Evolutionary conservation across 176 grass and related monocot genomes (phyloP), one percentile per base, ranked within the genome.

Genomic region (Carex littledalei): DNA sequence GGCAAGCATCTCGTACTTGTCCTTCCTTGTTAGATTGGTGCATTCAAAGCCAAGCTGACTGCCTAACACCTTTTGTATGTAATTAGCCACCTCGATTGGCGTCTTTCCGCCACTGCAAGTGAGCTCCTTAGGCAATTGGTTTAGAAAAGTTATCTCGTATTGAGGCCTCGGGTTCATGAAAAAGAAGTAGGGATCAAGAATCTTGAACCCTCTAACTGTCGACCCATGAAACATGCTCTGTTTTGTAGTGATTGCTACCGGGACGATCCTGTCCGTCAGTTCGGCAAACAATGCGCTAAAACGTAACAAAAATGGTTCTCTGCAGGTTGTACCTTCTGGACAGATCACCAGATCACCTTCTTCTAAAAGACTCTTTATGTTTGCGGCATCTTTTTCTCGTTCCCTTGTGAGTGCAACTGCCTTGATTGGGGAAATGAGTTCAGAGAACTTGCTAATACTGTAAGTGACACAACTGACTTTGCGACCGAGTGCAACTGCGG

Each of bases 211-310:
- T 12, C 91, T 81, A 81, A 89, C 88, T 65, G 91, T 88, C 8
- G 95, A 93, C 8, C 93, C 95, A 74, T 98, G 93, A 84, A 98
- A 98, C 90, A 98, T 93, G 88, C 81, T 84, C 70, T 95, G 89
- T 89, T 81, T 91, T 70, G 86, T 95, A 76, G 88, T 93, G 86
- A 98, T 92, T 2, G 95, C 93, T 26, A 98, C 95, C 3, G 95
- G 95, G 59, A 98, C 93, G 79, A 98, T 98, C 73, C 95, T 93
- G 70, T 98, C 95, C 0, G 95, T 98, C 83, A 98, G 91, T 88
- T 98, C 95, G 52, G 95, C 95, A 87, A 98, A 98, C 11, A 98
- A 86, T n/a, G 95, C 93, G 83, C 95, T 98, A 84, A 98, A 98
- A 2, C 95, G 89, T 67, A 98, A 87, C 83, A 98, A 86, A 86